Evolutionary conservation across 2,329 filamentous ascomycete species (phyloP), one percentile per base, ranked within the genome.

Genomic region (Diaporthe citriasiana): DNA sequence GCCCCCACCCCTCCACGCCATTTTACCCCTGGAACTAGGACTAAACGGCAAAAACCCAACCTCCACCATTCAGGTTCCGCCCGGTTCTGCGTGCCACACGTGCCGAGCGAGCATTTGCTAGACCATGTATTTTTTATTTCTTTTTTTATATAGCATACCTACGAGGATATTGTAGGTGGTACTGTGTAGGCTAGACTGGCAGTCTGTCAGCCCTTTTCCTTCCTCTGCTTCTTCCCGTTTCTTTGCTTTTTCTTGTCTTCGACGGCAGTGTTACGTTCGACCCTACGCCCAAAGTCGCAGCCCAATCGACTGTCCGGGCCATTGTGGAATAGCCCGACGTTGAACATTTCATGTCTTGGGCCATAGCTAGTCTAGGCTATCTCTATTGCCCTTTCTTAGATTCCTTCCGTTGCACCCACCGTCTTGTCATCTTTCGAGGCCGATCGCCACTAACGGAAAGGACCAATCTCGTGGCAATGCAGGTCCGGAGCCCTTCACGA

Each of bases 11-110:
- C 60, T 35, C 60, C 63, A 50, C 27, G 27, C 45, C 59, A 40
- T 35, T 35, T 66, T 66, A 66, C 63, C 63, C 63, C 63, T 66
- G 63, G 45, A 66, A 66, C 63, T 66, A 66, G 63, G 60, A 66
- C 60, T 33, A 66, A 66, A 51, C 60, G 60, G 60, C 60, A 25
- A 35, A n/a, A n/a, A 17, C 60, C 42, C 42, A 50, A 50, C 60
- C 19, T 65, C 59, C 27, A 65, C 59, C 59, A 47, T 65, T 50
- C 59, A 65, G 19, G 27, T 65, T 33, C 59, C 27, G 27, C 40
- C 27, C 60, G 12, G 47, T 5, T 51, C 19, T 57, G 33, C 55
- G 12, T 38, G 22, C 9, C 30, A 35, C 55, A 35, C 55, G 55
- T 57, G 55, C 55, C 33, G 27, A 35, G 35, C 33, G 55, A 35